Base-by-base conservation (phyloP, 805 yeast genomes). In the Candida dendrica region DNA sequence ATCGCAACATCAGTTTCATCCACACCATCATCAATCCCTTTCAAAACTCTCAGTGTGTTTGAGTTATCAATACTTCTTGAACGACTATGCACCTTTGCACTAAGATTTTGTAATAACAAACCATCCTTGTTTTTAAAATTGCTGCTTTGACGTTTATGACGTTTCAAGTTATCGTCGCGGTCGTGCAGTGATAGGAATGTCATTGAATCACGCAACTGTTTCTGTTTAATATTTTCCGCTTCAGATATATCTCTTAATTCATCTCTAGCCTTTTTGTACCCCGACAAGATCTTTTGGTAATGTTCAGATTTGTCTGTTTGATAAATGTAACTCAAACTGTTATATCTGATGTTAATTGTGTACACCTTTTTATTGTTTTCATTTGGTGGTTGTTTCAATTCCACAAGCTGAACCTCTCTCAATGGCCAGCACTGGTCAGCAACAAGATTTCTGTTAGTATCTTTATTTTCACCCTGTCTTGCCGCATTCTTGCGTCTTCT, bases 401-500 rank as follows among this genome's bases (percentile, higher is more conserved):
- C 58, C 6, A 47, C 43, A 2, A 55, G 27, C 10, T 66, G 65
- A 9, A 83, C 75, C 33, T 81, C 86, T 36, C 75, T 66, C 27
- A 89, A 62, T 3, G 90, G 84, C 83, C 90, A 81, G 61, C 91
- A 84, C 50, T 84, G 83, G 29, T 79, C 79, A 1, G 95, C 91
- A 32, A 79, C 76, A 20, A 81, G 69, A 35, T 69, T 64, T 43
- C 65, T 64, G 9, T 69, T 60, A 2, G 15, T 14, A 20, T 34
- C 27, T 43, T 66, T 58, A 36, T 49, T 43, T 40, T 54, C 56
- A 36, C 56, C 56, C 40, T 59, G 32, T 50, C 65, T 49, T 27
- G 30, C n/a, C 40, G 41, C 44, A 26, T 41, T 45, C 6, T 68
- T 55, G 34, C 72, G 56, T 46, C 76, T 77, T 45, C 79, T 74